Percentiles rank a stretch among this genome's conserved stretches.
Conservation (phyloP, 2,329 filamentous ascomycete genomes). For the Pseudopyricularia cyperi region DNA sequence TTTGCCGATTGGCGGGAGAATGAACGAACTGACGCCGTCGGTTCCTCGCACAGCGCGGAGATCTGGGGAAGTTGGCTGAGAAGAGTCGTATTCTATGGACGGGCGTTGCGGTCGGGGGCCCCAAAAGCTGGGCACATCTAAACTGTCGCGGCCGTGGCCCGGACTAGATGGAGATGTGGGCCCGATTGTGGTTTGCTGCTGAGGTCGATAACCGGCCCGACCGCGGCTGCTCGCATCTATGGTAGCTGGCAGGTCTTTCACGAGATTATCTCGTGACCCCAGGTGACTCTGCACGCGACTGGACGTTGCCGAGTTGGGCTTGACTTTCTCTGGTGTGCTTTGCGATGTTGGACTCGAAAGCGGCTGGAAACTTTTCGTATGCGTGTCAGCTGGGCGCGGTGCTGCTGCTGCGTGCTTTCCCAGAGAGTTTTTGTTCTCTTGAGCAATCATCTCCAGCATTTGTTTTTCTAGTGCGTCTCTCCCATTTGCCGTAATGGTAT, state of each 20-base stretch:
- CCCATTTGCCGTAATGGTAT: conserved; percentile 33
- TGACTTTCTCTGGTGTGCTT: conserved; percentile 17
- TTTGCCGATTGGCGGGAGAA: conserved; percentile 42
- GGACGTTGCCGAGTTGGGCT: conserved; percentile 15
- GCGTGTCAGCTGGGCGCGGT: background rate
- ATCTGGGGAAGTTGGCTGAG: conserved; percentile 38
- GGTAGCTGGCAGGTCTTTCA: background rate
- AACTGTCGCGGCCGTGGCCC: conserved; percentile 23
- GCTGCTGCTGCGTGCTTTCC: background rate
- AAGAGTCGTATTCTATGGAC: conserved; percentile 31
- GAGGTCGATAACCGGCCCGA: background rate
- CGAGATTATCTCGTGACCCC: conserved; percentile 8
- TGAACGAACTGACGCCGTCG: conserved; percentile 26
- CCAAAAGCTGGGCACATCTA: conserved; percentile 29
- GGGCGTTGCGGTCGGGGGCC: conserved; percentile 14
- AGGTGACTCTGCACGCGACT: conserved; percentile 10
- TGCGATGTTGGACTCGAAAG: background rate
- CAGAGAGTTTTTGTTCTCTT: conserved; percentile 23
- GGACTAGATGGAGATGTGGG: conserved; percentile 16
- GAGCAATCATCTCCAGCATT: conserved; percentile 47
- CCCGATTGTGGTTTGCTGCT: background rate
- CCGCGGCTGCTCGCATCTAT: background rate
- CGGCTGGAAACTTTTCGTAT: background rate
- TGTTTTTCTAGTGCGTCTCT: conserved; percentile 46
- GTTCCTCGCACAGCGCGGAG: conserved; percentile 25